A percentile compares a stretch with the other conserved stretches of the same genome.
phyloP scores from a whole-genome alignment of 2,329 filamentous ascomycete genomes.

The Kalaharituber pfeilii region DNA sequence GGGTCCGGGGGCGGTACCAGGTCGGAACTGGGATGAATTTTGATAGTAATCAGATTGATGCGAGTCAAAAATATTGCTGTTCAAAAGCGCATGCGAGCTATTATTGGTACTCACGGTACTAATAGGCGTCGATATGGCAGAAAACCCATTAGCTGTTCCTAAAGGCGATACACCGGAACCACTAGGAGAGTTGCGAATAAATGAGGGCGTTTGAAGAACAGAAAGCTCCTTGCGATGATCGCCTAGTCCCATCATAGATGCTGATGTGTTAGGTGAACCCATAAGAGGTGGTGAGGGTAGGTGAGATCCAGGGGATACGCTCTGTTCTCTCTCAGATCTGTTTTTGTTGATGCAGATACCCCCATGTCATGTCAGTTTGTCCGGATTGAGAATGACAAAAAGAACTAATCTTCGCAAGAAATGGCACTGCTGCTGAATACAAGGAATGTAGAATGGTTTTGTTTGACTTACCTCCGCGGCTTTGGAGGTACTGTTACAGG shows the following conservation, averaged over 20 bases:
- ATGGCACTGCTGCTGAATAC: too few species aligned
- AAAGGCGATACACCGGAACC: conserved; percentile 12
- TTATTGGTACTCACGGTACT: neutral
- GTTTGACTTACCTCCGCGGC: neutral
- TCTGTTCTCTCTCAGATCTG: conserved; percentile 27
- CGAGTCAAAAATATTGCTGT: conserved; percentile 16
- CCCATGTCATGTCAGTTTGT: neutral
- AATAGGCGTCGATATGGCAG: conserved; percentile 1
- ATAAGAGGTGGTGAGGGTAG: conserved; percentile 13
- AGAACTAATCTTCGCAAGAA: too few species aligned
- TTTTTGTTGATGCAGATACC: neutral
- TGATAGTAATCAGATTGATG: conserved; percentile 2
- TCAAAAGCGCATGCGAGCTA: conserved; percentile 9
- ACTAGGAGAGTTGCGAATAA: conserved; percentile 17
- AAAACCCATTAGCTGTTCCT: conserved; percentile 5
- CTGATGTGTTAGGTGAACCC: conserved; percentile 14
- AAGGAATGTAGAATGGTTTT: neutral
- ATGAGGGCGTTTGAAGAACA: conserved; percentile 19
- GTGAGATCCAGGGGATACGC: conserved; percentile 28
- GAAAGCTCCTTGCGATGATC: conserved; percentile 21
- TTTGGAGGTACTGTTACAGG: neutral
- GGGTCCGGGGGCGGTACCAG: conserved; percentile 10
- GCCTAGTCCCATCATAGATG: conserved; percentile 12
- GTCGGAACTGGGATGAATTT: conserved; percentile 5
- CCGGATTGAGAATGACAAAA: neutral